Conservation (phyloP, 805 yeast species). For the Cyberlindnera petersonii region DNA sequence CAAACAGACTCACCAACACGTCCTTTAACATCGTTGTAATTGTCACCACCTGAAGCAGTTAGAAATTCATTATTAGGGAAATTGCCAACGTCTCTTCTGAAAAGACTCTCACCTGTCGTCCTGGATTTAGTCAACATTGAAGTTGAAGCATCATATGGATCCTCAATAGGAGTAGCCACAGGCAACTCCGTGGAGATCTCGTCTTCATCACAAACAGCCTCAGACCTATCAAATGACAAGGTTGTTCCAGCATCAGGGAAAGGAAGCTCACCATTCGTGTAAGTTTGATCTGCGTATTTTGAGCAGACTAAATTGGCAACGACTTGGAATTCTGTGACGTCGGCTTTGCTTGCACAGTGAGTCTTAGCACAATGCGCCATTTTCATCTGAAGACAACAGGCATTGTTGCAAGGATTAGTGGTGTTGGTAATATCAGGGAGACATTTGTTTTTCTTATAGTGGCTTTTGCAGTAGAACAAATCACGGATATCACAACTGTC, state of each 20-base stretch:
- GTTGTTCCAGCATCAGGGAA: constrained; percentile 7
- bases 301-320: constrained; percentile 24
- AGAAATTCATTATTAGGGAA: not conserved
- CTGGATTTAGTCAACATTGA: not conserved
- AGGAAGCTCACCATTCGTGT: constrained; percentile 15
- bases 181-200: no score
- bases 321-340: constrained; percentile 15
- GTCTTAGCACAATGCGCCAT: constrained; percentile 25
- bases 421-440: constrained; percentile 8
- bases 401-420: constrained; percentile 22
- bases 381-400: constrained; percentile 25
- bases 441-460: constrained; percentile 18
- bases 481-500: constrained; percentile 27
- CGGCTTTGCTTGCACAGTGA: constrained; percentile 19
- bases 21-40: constrained; percentile 24
- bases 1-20: constrained; percentile 21
- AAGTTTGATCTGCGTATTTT: constrained; percentile 24
- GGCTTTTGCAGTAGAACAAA: constrained; percentile 23
- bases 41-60: constrained; percentile 22
- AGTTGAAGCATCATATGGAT: not conserved
- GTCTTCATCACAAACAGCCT: no score
- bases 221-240: not conserved
- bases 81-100: not conserved
- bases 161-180: no score
- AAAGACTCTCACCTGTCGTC: not conserved